Percentiles rank a stretch among this genome's conserved stretches.
Conservation (phyloP, 805 yeast species). For the Monosporozyma solicola region DNA sequence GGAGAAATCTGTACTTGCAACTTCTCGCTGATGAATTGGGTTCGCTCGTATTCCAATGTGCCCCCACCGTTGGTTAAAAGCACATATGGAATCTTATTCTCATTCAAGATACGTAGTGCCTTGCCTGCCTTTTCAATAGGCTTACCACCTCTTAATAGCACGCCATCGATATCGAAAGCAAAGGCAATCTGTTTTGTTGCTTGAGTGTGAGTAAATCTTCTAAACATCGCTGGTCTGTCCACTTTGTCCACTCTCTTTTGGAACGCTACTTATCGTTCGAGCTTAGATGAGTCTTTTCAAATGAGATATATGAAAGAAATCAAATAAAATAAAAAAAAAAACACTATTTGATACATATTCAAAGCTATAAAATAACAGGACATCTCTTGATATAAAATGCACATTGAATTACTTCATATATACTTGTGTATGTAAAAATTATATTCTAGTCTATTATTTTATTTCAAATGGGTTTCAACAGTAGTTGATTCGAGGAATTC, state of each 20-base stretch:
- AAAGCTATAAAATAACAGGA: too few species aligned
- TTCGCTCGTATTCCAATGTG: conserved; percentile 51
- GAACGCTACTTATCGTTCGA: neutral
- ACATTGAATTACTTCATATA: too few species aligned
- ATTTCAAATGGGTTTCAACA: too few species aligned
- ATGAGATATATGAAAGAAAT: too few species aligned
- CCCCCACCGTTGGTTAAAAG: conserved; percentile 91
- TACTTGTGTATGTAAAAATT: too few species aligned
- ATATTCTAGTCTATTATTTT: too few species aligned
- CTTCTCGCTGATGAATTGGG: conserved; percentile 39
- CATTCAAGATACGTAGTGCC: conserved; percentile 47
- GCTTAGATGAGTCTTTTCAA: neutral
- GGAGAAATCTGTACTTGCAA: conserved; percentile 40
- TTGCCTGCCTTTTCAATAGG: conserved; percentile 58
- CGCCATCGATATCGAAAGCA: conserved; percentile 68
- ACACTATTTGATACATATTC: too few species aligned
- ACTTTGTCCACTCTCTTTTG: neutral
- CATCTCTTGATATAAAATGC: too few species aligned
- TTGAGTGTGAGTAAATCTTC: conserved; percentile 10
- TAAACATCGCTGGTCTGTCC: conserved; percentile 7
- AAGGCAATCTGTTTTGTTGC: conserved; percentile 18
- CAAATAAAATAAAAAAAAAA: too few species aligned
- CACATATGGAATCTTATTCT: conserved; percentile 61
- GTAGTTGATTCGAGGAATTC: too few species aligned
- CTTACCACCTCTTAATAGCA: conserved; percentile 61